Base-by-base conservation (phyloP, 2,329 filamentous ascomycete species). In the Botrytis fragariae region DNA sequence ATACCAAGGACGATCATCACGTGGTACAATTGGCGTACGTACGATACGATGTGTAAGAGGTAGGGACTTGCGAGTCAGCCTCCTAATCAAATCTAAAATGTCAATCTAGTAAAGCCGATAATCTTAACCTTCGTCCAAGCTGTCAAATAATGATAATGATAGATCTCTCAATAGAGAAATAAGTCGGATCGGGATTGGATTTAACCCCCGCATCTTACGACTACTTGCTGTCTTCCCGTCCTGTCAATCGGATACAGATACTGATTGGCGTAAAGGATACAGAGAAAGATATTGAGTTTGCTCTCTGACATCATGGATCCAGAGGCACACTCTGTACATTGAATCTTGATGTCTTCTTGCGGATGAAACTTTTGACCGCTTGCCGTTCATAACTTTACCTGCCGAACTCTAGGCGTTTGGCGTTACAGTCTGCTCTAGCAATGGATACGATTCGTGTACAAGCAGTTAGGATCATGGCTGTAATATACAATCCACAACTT, bases 391-490 rank as follows among this genome's bases (percentile, higher is more conserved):
- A 37, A 6, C 63, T 67, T 67, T 22, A 22, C 9, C 45, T 54
- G 45, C 35, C 45, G 64, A 29, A 6, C 45, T 68, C 45, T 54
- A 54, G 63, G 44, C 32, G 64, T 54, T 39, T 51, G 25, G 25
- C 37, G 32, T 16, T 54, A 25, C 64, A 68, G 14, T 67, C 4
- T 3, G 18, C 22, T 45, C 18, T 45, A 45, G 42, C 62, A 45
- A 45, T 39, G n/a, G 45, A 42, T 20, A 68, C 54, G 65, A 68
- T 57, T 68, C 65, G 65, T 68, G 65, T 68, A 42, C 65, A 42
- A 32, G 29, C 35, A 22, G 18, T 68, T 57, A 57, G 65, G 65
- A 68, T 68, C 35, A 68, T 68, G 65, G 65, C 48, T 68, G 65
- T 57, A 57, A 57, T 22, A 22, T 22, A 42, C 51, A 54, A 29